phyloP scores from a whole-genome alignment of 129 eudicot genomes.

The Apium graveolens region DNA sequence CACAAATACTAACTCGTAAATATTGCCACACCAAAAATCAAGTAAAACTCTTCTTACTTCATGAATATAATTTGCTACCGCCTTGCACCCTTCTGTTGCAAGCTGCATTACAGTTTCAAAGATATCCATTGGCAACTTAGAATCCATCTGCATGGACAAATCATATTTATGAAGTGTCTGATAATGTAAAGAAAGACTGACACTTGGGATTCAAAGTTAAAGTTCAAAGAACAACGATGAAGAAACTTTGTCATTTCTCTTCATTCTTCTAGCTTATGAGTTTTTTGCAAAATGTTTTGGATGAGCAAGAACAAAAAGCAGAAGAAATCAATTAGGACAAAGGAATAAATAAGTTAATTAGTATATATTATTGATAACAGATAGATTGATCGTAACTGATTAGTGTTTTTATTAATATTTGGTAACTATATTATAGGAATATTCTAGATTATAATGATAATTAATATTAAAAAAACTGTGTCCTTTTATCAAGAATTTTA shows the following conservation, averaged over 20 bases:
- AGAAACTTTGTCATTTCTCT: too few species aligned
- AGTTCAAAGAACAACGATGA: neutral
- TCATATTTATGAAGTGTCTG: neutral
- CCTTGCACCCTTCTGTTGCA: constrained; percentile 94
- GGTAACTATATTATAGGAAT: neutral
- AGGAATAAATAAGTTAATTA: neutral
- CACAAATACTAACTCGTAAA: neutral
- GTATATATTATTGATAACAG: neutral
- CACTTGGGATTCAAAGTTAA: neutral
- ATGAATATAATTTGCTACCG: constrained; percentile 73
- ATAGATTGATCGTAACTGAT: neutral
- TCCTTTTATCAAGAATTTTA: neutral
- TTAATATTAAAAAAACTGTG: too few species aligned
- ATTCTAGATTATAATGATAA: neutral
- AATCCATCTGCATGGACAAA: constrained; percentile 58
- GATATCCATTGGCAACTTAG: constrained; percentile 72
- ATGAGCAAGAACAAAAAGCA: neutral
- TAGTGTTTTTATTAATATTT: neutral
- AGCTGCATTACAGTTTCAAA: constrained; percentile 86
- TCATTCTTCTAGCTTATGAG: neutral
- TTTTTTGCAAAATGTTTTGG: neutral
- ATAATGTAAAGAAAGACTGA: neutral
- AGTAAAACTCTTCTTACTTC: constrained; percentile 48
- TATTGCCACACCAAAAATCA: neutral
- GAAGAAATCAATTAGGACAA: neutral